Evolutionary conservation across 352 stramenopile genomes (phyloP), one percentile per base, ranked within the genome.

Genomic region (Phytophthora citrophthora): DNA sequence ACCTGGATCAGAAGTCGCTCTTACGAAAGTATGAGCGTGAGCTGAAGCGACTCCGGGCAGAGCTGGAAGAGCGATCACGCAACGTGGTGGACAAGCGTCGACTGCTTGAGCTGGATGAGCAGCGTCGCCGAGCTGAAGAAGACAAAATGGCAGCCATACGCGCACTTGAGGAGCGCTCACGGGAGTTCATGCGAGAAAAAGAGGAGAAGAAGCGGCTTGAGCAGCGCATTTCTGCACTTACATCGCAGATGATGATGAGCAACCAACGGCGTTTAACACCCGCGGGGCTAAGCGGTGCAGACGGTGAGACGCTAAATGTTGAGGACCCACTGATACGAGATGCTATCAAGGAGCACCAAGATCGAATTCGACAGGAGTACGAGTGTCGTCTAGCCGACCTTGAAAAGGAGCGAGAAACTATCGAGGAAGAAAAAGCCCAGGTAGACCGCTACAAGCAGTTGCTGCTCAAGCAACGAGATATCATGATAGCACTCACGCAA

Each of bases 401-500:
- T 6, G 95, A 98, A 71, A 93, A 95, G 18, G 95, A 98, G 64
- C 81, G 94, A 5, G 92, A 98, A 68, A 96, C 78, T 4, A 98
- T 98, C 34, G 93, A 98, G 38, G 87, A 98, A 58, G 94, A 98
- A 62, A 98, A 98, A 48, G 92, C 95, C 5, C 92, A 98, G 64
- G 94, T 98, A 12, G 95, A 98, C 56, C 79, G 95, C 20, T 98
- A 98, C 80, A 98, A 98, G 68, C 93, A 98, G 52, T 70, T 98
- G 13, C 74, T 98, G n/a, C 79, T 98, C 45, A 98, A 98, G 74
- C 94, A 98, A 68, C 82, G 95, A 3, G 95, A 98, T 66, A 98
- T 98, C 36, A 98, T 98, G 94, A 98, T 98, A 45, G 94, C 94
- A 9, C 76, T 98, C 26, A 98, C 95, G 15, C 95, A 98, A 67